Evolutionary conservation across 441 rosid species (phyloP).

Genomic region (Gossypium davidsonii): DNA sequence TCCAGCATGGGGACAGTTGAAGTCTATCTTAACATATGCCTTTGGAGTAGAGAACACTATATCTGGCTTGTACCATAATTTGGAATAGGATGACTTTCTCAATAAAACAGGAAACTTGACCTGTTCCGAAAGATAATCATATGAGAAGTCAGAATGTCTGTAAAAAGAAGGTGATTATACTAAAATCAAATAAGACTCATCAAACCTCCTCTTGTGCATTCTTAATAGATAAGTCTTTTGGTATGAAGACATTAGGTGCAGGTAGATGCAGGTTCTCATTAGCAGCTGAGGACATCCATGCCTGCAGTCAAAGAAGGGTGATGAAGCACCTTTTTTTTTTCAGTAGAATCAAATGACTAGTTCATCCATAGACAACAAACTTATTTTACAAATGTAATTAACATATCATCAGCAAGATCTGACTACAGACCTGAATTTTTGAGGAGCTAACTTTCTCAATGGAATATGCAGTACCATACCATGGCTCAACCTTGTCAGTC

Average conservation of each 20-base stretch:
- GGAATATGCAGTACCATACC: conserved; percentile 80
- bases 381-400: conserved; percentile 7
- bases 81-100: conserved; percentile 60
- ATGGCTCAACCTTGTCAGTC: conserved; percentile 74
- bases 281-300: conserved; percentile 66
- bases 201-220: conserved; percentile 53
- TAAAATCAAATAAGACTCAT: background rate
- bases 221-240: conserved; percentile 72
- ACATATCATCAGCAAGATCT: conserved; percentile 7
- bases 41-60: conserved; percentile 70
- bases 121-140: conserved; percentile 29
- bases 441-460: conserved; percentile 46
- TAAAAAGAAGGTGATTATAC: background rate
- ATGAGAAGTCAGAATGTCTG: conserved; percentile 7
- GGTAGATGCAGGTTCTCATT: conserved; percentile 64
- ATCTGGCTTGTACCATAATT: conserved; percentile 87
- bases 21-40: conserved; percentile 64
- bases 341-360: conserved; percentile 5
- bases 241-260: conserved; percentile 57
- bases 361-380: background rate
- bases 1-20: conserved; percentile 65
- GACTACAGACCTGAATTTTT: conserved; percentile 55
- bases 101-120: conserved; percentile 52
- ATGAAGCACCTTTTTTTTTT: background rate
- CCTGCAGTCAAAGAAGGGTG: conserved; percentile 35